A percentile compares a stretch with the other conserved stretches of the same genome.
These are phyloP conservation scores for Hemisphaericaspora xylanilytica DNA, from an alignment of 1,139 yeast genomes.

Conservation along the genomic window DNA sequence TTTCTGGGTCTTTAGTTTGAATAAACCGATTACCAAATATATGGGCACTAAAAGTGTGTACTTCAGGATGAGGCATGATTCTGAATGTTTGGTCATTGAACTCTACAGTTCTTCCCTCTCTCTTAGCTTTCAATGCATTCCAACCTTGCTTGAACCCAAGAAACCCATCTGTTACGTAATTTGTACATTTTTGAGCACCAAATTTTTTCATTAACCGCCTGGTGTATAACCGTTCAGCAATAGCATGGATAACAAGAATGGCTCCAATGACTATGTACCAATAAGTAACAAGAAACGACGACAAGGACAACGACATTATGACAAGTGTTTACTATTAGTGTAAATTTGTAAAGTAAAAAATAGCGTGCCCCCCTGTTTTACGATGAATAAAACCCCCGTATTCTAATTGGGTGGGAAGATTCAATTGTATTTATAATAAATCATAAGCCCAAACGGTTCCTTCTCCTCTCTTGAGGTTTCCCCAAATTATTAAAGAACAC, in stretches of 20 bases:
- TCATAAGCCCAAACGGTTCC: no score
- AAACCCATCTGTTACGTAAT: conserved; percentile 17
- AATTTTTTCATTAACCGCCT: conserved; percentile 14
- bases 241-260: conserved; percentile 1
- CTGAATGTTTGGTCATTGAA: conserved; percentile 9
- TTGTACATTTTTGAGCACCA: conserved; percentile 17
- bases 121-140: conserved; percentile 12
- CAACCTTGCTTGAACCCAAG: conserved; percentile 18
- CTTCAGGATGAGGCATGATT: conserved; percentile 11
- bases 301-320: neutral
- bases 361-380: no score
- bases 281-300: neutral
- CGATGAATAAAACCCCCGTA: no score
- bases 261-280: conserved; percentile 4
- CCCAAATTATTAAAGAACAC: no score
- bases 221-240: conserved; percentile 1
- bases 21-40: conserved; percentile 20
- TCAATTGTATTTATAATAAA: no score
- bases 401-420: no score
- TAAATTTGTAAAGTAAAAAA: no score
- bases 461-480: no score
- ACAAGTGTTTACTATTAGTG: no score
- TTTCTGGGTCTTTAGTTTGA: conserved; percentile 27
- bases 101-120: conserved; percentile 14
- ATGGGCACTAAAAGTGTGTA: conserved; percentile 15